Percentiles rank a stretch among this genome's conserved stretches.
These are phyloP conservation scores for Eucalyptus brandiana DNA, from an alignment of 345 rosid species.

Conservation along the genomic window DNA sequence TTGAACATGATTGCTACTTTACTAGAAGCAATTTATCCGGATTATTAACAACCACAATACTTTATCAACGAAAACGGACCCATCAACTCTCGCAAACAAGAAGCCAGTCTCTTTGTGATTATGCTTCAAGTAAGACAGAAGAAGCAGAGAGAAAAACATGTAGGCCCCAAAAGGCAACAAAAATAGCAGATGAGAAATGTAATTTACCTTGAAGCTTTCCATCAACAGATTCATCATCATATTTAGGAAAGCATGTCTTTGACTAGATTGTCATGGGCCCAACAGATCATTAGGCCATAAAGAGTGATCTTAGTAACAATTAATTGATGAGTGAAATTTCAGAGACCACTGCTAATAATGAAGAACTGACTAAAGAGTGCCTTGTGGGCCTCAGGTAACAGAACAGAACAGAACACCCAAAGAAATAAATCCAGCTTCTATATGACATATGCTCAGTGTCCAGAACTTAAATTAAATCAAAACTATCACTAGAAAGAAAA, in stretches of 20 bases:
- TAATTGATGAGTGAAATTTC: background rate
- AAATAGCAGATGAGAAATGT: background rate
- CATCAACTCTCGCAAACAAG: background rate
- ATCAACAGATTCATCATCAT: background rate
- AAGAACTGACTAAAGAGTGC: background rate
- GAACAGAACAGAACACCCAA: background rate
- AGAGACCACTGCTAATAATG: background rate
- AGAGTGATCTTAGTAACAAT: background rate
- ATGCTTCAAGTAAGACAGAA: background rate
- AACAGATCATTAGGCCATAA: constrained; percentile 10
- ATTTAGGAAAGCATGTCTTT: background rate
- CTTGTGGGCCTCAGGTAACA: background rate
- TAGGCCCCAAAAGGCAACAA: background rate
- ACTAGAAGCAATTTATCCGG: background rate
- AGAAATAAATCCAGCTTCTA: background rate
- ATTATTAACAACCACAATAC: background rate
- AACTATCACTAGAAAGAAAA: background rate
- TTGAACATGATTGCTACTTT: background rate
- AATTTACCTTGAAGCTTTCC: background rate
- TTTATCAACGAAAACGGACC: background rate
- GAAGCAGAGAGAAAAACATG: background rate
- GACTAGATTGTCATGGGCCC: background rate
- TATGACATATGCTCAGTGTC: background rate
- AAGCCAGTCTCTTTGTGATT: background rate
- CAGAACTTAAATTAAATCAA: background rate